These are phyloP conservation scores for Penicillium vulpinum DNA, from an alignment of 2,329 filamentous ascomycete species.

Conservation along the genomic window DNA sequence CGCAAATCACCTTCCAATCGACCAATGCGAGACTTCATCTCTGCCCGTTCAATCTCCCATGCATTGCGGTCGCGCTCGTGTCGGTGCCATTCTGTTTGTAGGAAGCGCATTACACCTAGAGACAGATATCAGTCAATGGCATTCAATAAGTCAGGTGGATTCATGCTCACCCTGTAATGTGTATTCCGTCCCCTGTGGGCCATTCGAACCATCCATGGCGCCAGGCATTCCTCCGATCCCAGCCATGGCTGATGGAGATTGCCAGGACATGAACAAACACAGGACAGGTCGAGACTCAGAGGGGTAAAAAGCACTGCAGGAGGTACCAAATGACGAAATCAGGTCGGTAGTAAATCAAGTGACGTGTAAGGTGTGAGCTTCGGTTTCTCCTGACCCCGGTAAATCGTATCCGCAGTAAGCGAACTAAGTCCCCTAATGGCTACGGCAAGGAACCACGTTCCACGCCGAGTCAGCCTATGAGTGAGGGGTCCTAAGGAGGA, in stretches of 20 bases:
- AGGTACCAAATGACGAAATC: background rate
- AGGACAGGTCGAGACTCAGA: background rate
- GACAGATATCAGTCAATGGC: background rate
- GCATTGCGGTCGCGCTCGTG: constrained; percentile 97
- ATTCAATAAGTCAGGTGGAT: background rate
- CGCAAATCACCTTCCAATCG: constrained; percentile 86
- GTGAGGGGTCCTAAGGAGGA: background rate
- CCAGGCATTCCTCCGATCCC: constrained; percentile 56
- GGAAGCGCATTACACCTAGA: constrained; percentile 94
- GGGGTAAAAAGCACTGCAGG: background rate
- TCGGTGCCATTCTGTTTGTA: constrained; percentile 98
- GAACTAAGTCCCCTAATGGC: constrained; percentile 19
- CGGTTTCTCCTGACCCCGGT: constrained; percentile 26
- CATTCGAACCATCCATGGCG: constrained; percentile 45
- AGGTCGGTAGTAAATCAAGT: background rate
- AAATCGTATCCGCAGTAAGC: constrained; percentile 21
- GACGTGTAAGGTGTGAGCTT: constrained; percentile 15
- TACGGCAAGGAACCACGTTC: constrained; percentile 18
- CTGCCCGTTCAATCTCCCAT: constrained; percentile 98
- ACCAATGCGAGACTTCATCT: constrained; percentile 98
- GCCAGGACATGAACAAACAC: constrained; percentile 63
- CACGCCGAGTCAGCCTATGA: constrained; percentile 16
- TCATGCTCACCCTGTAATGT: constrained; percentile 64
- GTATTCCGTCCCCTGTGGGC: constrained; percentile 66
- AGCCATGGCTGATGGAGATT: constrained; percentile 64